Percentiles rank a stretch among this genome's conserved stretches.
Evolutionary conservation across 495 filamentous ascomycete species (phyloP).

Genomic region (Hypoxylon cercidicola): DNA sequence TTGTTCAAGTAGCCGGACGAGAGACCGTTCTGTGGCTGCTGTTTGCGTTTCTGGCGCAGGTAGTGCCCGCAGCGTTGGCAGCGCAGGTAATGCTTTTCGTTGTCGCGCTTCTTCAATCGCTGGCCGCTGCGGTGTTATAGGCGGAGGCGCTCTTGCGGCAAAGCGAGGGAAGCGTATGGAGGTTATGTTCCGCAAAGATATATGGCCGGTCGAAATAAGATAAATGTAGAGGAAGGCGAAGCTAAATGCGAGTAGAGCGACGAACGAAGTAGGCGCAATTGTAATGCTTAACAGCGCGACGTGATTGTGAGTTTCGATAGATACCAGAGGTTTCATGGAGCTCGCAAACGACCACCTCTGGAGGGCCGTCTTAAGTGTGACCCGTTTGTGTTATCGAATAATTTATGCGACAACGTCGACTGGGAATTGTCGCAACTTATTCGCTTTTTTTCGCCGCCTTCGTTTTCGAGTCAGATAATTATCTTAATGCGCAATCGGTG

Average conservation of each 20-base stretch:
- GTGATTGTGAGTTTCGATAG: conserved; percentile 64
- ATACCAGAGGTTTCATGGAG: conserved; percentile 59
- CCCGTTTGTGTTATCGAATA: no score
- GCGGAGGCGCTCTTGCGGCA: conserved; percentile 19
- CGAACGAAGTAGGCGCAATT: conserved; percentile 63
- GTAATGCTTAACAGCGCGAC: conserved; percentile 60
- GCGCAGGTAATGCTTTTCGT: conserved; percentile 37
- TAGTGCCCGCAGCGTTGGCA: conserved; percentile 38
- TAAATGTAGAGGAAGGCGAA: conserved; percentile 63
- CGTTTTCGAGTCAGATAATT: no score
- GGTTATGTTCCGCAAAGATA: conserved; percentile 34
- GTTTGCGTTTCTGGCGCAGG: conserved; percentile 40
- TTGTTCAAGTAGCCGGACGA: conserved; percentile 33
- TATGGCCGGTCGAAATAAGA: conserved; percentile 50
- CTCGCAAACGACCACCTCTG: no score
- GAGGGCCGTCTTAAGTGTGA: no score
- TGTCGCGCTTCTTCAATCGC: conserved; percentile 29
- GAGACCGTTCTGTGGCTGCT: conserved; percentile 47
- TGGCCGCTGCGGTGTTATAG: conserved; percentile 15
- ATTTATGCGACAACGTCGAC: no score
- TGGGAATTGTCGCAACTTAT: no score
- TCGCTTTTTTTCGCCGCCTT: no score
- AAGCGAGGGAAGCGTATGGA: conserved; percentile 37
- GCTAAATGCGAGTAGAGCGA: conserved; percentile 60
- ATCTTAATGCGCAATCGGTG: no score